phyloP scores from a whole-genome alignment of 2,329 filamentous ascomycete genomes.

The Colletotrichum sp. region DNA sequence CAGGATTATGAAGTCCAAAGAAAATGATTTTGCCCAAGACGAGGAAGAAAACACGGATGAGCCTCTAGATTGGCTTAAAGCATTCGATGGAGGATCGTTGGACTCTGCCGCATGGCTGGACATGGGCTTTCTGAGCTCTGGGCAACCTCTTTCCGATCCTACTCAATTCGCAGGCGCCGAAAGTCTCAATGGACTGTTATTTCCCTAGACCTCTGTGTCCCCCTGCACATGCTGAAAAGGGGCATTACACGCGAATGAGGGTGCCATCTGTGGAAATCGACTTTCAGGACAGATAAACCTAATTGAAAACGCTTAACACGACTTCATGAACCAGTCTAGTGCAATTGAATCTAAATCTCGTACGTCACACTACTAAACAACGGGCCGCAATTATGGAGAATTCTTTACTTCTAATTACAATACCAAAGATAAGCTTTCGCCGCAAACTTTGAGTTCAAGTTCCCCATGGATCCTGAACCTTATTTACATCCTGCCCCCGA shows the following conservation, averaged over 20 bases:
- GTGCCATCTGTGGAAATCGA: not conserved
- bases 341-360: not conserved
- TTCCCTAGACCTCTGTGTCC: not conserved
- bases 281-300: not conserved
- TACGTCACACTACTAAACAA: not conserved
- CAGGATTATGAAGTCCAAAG: not conserved
- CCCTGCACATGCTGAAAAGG: not conserved
- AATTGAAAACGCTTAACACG: not conserved
- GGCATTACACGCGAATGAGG: not conserved
- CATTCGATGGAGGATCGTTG: not conserved
- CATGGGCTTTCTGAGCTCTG: not conserved
- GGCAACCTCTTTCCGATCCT: not conserved
- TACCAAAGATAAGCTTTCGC: not conserved
- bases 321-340: not conserved
- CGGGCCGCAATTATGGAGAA: not conserved
- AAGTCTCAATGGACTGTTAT: not conserved
- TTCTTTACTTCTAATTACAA: not conserved
- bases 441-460: not conserved
- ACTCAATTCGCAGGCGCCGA: not conserved
- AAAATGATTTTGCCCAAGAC: not conserved
- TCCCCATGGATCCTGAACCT: not conserved
- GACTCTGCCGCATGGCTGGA: not conserved
- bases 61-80: not conserved
- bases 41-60: not conserved
- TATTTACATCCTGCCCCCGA: not conserved